Evolutionary conservation across 1,284 basidiomycete species (phyloP).

Genomic region (Fistulinella cinereoalba): DNA sequence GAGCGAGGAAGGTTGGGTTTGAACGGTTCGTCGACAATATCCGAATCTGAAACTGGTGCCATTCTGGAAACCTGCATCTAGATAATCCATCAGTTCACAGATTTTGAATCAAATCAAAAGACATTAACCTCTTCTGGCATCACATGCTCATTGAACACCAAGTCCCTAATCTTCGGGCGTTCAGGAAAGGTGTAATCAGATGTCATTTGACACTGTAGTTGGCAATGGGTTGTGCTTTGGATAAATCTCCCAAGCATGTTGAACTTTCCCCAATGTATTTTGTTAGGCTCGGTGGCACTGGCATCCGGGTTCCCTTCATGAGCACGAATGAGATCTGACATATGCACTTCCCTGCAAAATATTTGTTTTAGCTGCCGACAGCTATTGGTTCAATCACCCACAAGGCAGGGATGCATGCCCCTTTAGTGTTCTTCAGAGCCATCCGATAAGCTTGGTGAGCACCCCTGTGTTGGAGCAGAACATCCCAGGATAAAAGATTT

Average conservation of each 20-base stretch:
- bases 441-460: conserved; percentile 78
- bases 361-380: conserved; percentile 13
- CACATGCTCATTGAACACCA: conserved; percentile 50
- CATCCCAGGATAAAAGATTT: conserved; percentile 71
- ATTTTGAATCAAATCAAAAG: neutral
- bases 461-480: conserved; percentile 66
- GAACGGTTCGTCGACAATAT: conserved; percentile 40
- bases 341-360: conserved; percentile 70
- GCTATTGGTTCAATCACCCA: conserved; percentile 37
- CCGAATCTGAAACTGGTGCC: conserved; percentile 43
- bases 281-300: conserved; percentile 53
- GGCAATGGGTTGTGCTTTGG: conserved; percentile 63
- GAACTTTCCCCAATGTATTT: conserved; percentile 85
- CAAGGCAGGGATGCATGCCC: conserved; percentile 79
- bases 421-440: conserved; percentile 75
- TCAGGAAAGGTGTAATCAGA: conserved; percentile 57
- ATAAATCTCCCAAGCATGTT: conserved; percentile 82
- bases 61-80: conserved; percentile 63
- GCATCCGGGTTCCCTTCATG: conserved; percentile 74
- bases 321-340: conserved; percentile 74
- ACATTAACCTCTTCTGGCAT: conserved; percentile 63
- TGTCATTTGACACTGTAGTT: conserved; percentile 62
- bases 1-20: conserved; percentile 33
- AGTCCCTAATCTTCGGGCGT: conserved; percentile 46
- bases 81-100: conserved; percentile 5